These are phyloP conservation scores for Globisporangium apiculatum DNA, from an alignment of 352 stramenopile species.

Conservation along the genomic window DNA sequence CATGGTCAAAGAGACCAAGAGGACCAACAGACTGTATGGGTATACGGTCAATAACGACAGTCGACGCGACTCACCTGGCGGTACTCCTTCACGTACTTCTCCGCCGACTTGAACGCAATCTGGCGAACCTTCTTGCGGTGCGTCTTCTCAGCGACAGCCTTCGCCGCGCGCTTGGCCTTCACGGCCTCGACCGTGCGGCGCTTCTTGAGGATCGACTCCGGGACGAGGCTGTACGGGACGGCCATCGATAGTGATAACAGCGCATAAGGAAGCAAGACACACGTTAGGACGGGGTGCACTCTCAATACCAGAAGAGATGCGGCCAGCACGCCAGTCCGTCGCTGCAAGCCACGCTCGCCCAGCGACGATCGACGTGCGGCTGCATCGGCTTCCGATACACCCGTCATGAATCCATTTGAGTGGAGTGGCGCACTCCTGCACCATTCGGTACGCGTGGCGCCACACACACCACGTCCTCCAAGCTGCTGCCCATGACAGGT, in stretches of 20 bases:
- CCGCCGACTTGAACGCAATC: conserved; percentile 92
- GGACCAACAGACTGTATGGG: no score
- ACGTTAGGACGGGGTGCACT: conserved; percentile 73
- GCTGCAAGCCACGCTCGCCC: conserved; percentile 2
- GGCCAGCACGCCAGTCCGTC: conserved; percentile 2
- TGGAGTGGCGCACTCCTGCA: conserved; percentile 44
- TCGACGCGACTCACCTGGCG: conserved; percentile 46
- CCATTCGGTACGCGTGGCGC: conserved; percentile 10
- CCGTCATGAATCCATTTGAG: conserved; percentile 86
- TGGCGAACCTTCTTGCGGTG: conserved; percentile 85
- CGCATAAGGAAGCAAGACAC: conserved; percentile 16
- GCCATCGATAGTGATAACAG: not conserved
- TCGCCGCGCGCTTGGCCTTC: conserved; percentile 79
- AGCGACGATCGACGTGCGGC: not conserved
- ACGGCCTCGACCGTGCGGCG: conserved; percentile 82
- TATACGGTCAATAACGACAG: no score
- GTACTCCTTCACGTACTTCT: conserved; percentile 99
- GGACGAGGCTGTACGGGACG: conserved; percentile 58
- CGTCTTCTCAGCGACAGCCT: conserved; percentile 68
- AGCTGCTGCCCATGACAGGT: conserved; percentile 38
- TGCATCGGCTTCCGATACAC: conserved; percentile 38
- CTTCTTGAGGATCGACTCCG: conserved; percentile 90
- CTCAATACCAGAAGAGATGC: conserved; percentile 15
- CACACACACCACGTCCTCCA: conserved; percentile 85
- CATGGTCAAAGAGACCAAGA: no score